Evolutionary conservation across 768 basidiomycete species (phyloP).

Genomic region (Leccinum arenicola): DNA sequence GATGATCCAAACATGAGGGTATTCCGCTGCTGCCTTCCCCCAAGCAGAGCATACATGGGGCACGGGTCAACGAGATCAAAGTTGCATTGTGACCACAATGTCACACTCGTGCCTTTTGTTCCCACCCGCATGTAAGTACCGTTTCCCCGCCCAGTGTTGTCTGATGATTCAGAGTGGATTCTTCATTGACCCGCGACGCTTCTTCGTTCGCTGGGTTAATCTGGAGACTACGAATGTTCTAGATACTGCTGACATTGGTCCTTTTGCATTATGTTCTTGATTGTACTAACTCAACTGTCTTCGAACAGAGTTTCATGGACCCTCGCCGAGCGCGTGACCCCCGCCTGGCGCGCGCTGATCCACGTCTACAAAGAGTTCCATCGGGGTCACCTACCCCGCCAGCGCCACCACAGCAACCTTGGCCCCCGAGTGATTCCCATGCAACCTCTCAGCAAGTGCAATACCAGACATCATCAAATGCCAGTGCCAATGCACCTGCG

Average conservation of each 20-base stretch:
- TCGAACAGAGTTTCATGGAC: slow-evolving; percentile 51
- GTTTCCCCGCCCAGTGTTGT: slow-evolving; percentile 3
- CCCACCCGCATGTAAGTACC: slow-evolving; percentile 20
- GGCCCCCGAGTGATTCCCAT: slow-evolving; percentile 20
- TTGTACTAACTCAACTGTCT: slow-evolving; percentile 10
- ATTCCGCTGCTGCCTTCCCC: slow-evolving; percentile 40
- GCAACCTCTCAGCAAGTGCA: slow-evolving; percentile 15
- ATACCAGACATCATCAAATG: slow-evolving; percentile 14
- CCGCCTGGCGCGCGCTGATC: slow-evolving; percentile 68
- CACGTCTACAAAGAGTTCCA: slow-evolving; percentile 54
- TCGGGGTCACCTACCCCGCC: slow-evolving; percentile 35
- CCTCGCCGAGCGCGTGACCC: slow-evolving; percentile 80
- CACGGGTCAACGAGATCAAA: slow-evolving; percentile 25
- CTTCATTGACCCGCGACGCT: slow-evolving; percentile 61
- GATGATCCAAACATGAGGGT: slow-evolving; percentile 54
- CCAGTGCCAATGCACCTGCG: background rate
- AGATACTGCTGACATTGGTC: slow-evolving; percentile 86
- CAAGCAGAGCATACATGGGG: slow-evolving; percentile 54
- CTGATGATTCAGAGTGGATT: slow-evolving; percentile 95
- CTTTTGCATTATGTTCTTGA: slow-evolving; percentile 16
- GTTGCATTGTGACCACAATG: slow-evolving; percentile 15
- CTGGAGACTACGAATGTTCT: slow-evolving; percentile 80
- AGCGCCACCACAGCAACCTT: slow-evolving; percentile 24
- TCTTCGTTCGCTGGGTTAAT: slow-evolving; percentile 51
- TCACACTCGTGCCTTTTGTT: background rate